Percentiles rank a stretch among this genome's conserved stretches.
These are phyloP conservation scores for Tephrocybe sp. DNA, from an alignment of 768 basidiomycete genomes.

Conservation along the genomic window DNA sequence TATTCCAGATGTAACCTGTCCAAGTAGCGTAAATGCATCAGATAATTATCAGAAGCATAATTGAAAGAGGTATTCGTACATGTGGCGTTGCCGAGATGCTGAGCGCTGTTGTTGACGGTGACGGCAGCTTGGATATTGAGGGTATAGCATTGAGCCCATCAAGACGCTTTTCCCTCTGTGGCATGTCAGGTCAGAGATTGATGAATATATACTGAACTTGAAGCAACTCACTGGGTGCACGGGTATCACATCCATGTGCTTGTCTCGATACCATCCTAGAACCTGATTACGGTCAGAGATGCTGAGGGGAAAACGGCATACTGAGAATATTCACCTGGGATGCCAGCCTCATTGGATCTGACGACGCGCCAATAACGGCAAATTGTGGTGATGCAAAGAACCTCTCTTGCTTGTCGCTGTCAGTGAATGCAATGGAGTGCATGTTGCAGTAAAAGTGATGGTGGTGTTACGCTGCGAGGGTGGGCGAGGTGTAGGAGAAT, in stretches of 20 bases:
- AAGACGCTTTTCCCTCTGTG: slow-evolving; percentile 13
- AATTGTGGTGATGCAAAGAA: slow-evolving; percentile 19
- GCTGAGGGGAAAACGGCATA: no score
- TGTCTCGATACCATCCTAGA: slow-evolving; percentile 18
- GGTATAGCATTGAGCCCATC: slow-evolving; percentile 14
- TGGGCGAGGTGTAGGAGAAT: background rate
- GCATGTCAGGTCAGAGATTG: background rate
- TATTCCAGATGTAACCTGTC: slow-evolving; percentile 17
- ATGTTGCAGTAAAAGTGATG: background rate
- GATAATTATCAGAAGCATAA: slow-evolving; percentile 12
- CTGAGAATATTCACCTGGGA: slow-evolving; percentile 12
- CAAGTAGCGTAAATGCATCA: slow-evolving; percentile 8
- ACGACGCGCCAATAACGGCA: slow-evolving; percentile 20
- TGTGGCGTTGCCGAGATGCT: slow-evolving; percentile 14
- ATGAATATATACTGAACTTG: background rate
- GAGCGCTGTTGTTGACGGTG: slow-evolving; percentile 17
- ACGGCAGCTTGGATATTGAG: slow-evolving; percentile 18
- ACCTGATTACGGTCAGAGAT: slow-evolving; percentile 10
- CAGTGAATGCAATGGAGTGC: background rate
- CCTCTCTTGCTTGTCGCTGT: slow-evolving; percentile 13
- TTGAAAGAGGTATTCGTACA: slow-evolving; percentile 6
- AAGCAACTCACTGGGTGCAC: slow-evolving; percentile 14
- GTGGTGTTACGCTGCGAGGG: background rate
- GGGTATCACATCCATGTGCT: slow-evolving; percentile 18
- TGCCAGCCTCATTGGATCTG: slow-evolving; percentile 14